Percentiles rank a stretch among this genome's conserved stretches.
These are phyloP conservation scores for Malassezia sp. DNA, from an alignment of 1,284 basidiomycete species.

Conservation along the genomic window DNA sequence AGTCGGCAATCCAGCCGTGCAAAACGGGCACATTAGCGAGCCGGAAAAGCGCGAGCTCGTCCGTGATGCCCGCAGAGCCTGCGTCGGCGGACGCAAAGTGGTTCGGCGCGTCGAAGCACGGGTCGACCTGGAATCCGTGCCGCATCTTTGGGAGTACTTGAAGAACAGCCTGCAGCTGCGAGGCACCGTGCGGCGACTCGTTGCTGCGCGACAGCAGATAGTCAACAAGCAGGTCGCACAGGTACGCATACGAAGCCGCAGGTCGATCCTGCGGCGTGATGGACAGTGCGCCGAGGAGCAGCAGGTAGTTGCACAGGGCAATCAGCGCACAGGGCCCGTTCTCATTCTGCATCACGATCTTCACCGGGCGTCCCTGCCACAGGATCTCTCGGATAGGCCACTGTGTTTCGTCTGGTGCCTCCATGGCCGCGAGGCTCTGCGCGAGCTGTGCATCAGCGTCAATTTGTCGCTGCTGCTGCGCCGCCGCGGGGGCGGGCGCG, in stretches of 20 bases:
- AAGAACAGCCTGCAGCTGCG: conserved; percentile 59
- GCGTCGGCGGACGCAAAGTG: conserved; percentile 26
- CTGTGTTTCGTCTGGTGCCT: conserved; percentile 25
- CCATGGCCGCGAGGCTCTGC: not conserved
- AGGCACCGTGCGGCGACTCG: not conserved
- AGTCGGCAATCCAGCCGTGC: conserved; percentile 84
- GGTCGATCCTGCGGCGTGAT: conserved; percentile 53
- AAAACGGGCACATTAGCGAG: conserved; percentile 67
- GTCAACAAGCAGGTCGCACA: conserved; percentile 69
- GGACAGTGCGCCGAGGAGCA: conserved; percentile 24
- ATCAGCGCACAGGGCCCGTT: conserved; percentile 73
- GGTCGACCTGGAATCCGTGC: conserved; percentile 53
- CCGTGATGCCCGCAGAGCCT: conserved; percentile 34
- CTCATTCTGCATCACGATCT: conserved; percentile 49
- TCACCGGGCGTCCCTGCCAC: conserved; percentile 24
- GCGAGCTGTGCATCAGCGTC: conserved; percentile 9
- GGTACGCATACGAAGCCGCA: conserved; percentile 68
- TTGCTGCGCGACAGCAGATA: conserved; percentile 54
- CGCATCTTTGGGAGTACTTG: conserved; percentile 66
- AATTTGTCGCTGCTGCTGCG: conserved; percentile 2
- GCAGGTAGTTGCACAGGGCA: conserved; percentile 53
- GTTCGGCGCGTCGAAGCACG: conserved; percentile 25
- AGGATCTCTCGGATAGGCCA: conserved; percentile 35
- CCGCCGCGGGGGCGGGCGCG: not conserved
- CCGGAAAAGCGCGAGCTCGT: conserved; percentile 72